Conservation (phyloP, 805 yeast genomes). For the Suhomyces tanzawaensis region DNA sequence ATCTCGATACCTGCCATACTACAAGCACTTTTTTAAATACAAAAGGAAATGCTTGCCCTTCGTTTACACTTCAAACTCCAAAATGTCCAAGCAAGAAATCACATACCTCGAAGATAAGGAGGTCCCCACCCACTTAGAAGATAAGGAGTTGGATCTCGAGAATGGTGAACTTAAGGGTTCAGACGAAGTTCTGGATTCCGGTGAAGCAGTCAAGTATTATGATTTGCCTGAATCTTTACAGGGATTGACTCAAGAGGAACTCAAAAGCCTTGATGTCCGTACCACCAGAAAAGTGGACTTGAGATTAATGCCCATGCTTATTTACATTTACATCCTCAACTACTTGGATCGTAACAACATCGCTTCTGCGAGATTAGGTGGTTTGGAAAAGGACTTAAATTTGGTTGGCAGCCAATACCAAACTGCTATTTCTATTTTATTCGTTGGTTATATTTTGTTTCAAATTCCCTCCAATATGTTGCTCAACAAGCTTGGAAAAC, state of each 20-base stretch:
- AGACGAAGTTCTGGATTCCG: constrained; percentile 5
- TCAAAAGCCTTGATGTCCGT: constrained; percentile 40
- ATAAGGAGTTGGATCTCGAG: constrained; percentile 1
- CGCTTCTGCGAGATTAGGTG: constrained; percentile 54
- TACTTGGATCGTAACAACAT: constrained; percentile 52
- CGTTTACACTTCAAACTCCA: not conserved
- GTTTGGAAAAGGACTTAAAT: constrained; percentile 43
- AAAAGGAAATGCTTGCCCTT: not conserved
- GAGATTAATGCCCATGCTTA: constrained; percentile 49
- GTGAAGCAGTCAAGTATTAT: constrained; percentile 8
- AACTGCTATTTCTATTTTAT: constrained; percentile 51
- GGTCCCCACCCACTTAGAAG: not conserved
- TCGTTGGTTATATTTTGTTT: constrained; percentile 47
- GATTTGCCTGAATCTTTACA: constrained; percentile 32
- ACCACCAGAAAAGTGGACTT: constrained; percentile 48
- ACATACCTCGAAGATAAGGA: constrained; percentile 2
- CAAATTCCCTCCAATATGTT: constrained; percentile 50
- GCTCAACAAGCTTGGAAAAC: constrained; percentile 46
- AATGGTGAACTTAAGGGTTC: not conserved
- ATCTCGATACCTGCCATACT: too few relatives aligned
- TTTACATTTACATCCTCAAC: constrained; percentile 50
- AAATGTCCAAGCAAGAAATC: not conserved
- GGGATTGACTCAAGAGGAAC: constrained; percentile 38
- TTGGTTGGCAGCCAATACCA: constrained; percentile 45
- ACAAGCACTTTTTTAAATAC: too few relatives aligned